phyloP scores from a whole-genome alignment of 1,284 basidiomycete genomes.

The Irpex rosettiformis region DNA sequence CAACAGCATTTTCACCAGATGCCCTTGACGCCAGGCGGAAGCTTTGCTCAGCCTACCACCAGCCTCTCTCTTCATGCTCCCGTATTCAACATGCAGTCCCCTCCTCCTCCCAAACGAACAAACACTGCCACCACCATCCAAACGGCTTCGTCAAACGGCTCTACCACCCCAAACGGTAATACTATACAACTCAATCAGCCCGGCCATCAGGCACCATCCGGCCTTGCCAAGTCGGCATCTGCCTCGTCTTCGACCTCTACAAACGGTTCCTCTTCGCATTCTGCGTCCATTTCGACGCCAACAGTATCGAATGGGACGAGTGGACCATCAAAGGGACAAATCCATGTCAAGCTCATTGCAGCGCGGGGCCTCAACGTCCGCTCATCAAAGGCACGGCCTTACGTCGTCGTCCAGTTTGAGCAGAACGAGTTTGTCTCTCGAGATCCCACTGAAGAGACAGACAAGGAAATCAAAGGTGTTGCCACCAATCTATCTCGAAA shows the following conservation, averaged over 20 bases:
- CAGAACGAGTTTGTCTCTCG: conserved; percentile 98
- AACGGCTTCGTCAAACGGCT: conserved; percentile 21
- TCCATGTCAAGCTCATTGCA: conserved; percentile 94
- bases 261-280: conserved; percentile 26
- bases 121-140: conserved; percentile 8
- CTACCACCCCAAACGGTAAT: conserved; percentile 24
- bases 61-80: conserved; percentile 78
- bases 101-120: conserved; percentile 42
- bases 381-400: conserved; percentile 71
- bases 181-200: conserved; percentile 4
- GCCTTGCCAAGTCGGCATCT: conserved; percentile 14
- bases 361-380: conserved; percentile 84
- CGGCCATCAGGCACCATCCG: conserved; percentile 9
- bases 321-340: conserved; percentile 66
- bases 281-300: conserved; percentile 27
- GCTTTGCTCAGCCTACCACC: conserved; percentile 61
- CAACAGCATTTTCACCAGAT: conserved; percentile 27
- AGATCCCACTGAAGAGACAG: conserved; percentile 84
- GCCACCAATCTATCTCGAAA: conserved; percentile 61
- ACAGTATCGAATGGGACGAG: conserved; percentile 26
- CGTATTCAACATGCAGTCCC: conserved; percentile 72
- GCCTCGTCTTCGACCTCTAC: conserved; percentile 11
- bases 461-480: conserved; percentile 82
- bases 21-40: conserved; percentile 38
- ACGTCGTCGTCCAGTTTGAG: conserved; percentile 98